Base-by-base conservation (phyloP, 805 yeast genomes). In the Torulaspora gathmanii region DNA sequence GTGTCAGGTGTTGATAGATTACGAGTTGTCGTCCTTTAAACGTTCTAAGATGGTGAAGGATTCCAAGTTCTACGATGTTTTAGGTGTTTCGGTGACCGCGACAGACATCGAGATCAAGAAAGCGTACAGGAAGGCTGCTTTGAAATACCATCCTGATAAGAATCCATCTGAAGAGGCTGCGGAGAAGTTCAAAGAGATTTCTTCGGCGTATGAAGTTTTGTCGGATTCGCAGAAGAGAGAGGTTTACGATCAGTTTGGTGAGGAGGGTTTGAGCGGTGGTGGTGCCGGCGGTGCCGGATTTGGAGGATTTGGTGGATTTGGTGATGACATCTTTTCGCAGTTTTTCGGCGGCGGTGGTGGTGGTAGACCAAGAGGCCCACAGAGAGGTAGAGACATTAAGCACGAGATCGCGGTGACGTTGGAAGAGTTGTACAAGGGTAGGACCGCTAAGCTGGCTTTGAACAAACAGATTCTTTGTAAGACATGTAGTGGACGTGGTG, bases 381-480 rank as follows among this genome's bases (percentile, higher is more conserved):
- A 81, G 60, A 80, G 81, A 66, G 95, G 96, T 61, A 81, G 81
- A 63, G 97, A 93, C 68, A 90, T 93, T 69, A 88, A 82, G 63
- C 98, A 93, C 69, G 77, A 87, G 40, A 78, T 93, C 60, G 68
- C 78, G 43, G 95, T 93, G 57, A 75, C 95, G 37, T 76, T 93
- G 60, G 98, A 91, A 70, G 98, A 93, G 67, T 74, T 93, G 51
- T 93, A 81, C 78, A 86, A 83, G 70, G 99, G 99, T 53, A 86
- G 90, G 73, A 82, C 88, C 37, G 82, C 96, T 47, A 93, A 93
- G 72, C 77, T 93, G 72, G 96, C 98, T 7, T 77, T 93, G 52
- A 88, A 89, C 73, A 89, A 88, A 74, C 90, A 96, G 44, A 76
- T 91, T 34, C 70, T 88, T 56, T 93, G 99, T 80, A 77, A 79